phyloP scores from a whole-genome alignment of 2,329 filamentous ascomycete genomes.

The Hymenoscyphus linearis region DNA sequence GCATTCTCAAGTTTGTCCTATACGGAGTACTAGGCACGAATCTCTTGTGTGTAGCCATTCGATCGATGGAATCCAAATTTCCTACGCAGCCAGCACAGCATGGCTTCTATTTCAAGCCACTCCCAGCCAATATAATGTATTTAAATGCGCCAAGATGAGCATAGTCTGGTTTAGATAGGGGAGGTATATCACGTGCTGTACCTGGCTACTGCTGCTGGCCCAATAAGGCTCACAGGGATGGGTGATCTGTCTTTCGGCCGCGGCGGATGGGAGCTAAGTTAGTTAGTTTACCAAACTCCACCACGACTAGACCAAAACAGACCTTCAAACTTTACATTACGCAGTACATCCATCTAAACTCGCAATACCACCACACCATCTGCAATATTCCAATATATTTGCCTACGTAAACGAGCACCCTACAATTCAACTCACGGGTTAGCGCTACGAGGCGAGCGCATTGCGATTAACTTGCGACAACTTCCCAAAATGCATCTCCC shows the following conservation, averaged over 20 bases:
- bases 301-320: background rate
- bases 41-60: too few species aligned
- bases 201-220: background rate
- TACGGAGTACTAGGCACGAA: too few species aligned
- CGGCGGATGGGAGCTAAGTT: background rate
- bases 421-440: constrained; percentile 4
- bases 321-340: background rate
- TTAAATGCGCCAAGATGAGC: background rate
- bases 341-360: background rate
- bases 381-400: constrained; percentile 2
- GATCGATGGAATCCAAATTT: too few species aligned
- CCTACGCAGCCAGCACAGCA: too few species aligned
- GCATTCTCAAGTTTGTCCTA: too few species aligned
- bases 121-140: too few species aligned
- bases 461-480: background rate
- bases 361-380: background rate
- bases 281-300: background rate
- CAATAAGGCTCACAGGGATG: background rate
- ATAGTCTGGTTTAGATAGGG: background rate
- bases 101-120: too few species aligned
- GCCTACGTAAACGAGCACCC: background rate
- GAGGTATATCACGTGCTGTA: background rate
- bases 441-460: constrained; percentile 23
- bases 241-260: constrained; percentile 3
- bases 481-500: constrained; percentile 26